Conservation (phyloP, 345 rosid species). For the Hevea brasiliensis region DNA sequence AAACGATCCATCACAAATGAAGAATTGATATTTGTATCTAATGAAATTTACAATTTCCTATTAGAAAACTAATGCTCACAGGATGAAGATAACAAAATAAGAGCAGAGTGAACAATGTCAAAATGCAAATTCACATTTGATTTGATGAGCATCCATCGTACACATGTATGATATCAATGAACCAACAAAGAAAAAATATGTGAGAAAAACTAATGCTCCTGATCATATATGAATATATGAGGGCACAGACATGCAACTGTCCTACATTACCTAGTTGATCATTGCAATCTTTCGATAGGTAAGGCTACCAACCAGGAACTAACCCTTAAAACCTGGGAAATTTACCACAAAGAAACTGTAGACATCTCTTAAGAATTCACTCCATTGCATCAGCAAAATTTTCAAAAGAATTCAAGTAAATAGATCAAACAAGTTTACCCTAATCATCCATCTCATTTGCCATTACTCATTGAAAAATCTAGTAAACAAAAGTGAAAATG, state of each 20-base stretch:
- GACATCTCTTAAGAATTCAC: neutral
- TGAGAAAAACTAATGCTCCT: neutral
- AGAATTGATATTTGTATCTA: neutral
- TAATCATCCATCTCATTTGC: neutral
- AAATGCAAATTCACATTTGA: neutral
- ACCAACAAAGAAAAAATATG: too few species aligned
- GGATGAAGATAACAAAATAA: neutral
- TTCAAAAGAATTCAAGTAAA: neutral
- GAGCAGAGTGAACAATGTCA: neutral
- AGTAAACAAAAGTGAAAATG: neutral
- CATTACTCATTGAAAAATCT: neutral
- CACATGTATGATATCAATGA: too few species aligned
- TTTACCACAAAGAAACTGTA: neutral
- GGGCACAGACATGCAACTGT: neutral
- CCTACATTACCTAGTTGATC: neutral
- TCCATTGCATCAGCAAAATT: neutral
- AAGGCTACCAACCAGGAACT: neutral
- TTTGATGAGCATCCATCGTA: slow-evolving; percentile 3
- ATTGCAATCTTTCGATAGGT: neutral
- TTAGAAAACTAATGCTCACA: neutral
- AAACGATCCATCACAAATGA: neutral
- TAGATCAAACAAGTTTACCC: neutral
- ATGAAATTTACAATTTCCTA: neutral
- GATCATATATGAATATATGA: neutral
- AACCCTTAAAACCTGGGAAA: neutral